These are phyloP conservation scores for Colletotrichum spinosum DNA, from an alignment of 2,329 filamentous ascomycete species.

Conservation along the genomic window DNA sequence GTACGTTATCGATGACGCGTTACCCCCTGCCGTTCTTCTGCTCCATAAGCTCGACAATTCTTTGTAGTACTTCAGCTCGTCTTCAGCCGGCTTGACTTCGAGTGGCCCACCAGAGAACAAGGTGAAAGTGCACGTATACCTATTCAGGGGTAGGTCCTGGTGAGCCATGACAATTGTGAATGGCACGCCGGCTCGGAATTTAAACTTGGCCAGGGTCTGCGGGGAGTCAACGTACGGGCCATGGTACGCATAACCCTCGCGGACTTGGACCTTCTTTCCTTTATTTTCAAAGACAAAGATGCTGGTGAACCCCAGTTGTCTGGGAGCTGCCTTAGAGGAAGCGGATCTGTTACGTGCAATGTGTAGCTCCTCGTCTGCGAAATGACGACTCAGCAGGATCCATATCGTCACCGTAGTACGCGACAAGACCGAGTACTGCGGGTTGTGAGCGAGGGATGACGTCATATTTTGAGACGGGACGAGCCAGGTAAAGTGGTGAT, in stretches of 20 bases:
- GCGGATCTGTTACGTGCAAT: constrained; percentile 60
- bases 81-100: constrained; percentile 69
- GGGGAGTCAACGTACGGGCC: constrained; percentile 94
- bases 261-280: constrained; percentile 79
- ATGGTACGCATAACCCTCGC: constrained; percentile 76
- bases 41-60: constrained; percentile 79
- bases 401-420: constrained; percentile 74
- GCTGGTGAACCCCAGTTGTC: constrained; percentile 83
- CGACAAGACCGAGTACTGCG: constrained; percentile 77
- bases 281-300: constrained; percentile 81
- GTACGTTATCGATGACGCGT: constrained; percentile 80
- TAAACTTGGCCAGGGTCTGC: constrained; percentile 84
- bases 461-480: constrained; percentile 62
- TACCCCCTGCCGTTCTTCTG: constrained; percentile 84
- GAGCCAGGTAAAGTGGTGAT: constrained; percentile 91
- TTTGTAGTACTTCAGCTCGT: constrained; percentile 68
- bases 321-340: constrained; percentile 58
- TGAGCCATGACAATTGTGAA: constrained; percentile 79
- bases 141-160: constrained; percentile 77
- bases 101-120: constrained; percentile 78
- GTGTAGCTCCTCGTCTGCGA: constrained; percentile 74
- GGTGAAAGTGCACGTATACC: constrained; percentile 88
- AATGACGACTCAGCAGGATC: constrained; percentile 89
- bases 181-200: constrained; percentile 50
- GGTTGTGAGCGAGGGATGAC: constrained; percentile 72